Evolutionary conservation across 306 rosid species (phyloP).

Genomic region (Rosa lucieae): DNA sequence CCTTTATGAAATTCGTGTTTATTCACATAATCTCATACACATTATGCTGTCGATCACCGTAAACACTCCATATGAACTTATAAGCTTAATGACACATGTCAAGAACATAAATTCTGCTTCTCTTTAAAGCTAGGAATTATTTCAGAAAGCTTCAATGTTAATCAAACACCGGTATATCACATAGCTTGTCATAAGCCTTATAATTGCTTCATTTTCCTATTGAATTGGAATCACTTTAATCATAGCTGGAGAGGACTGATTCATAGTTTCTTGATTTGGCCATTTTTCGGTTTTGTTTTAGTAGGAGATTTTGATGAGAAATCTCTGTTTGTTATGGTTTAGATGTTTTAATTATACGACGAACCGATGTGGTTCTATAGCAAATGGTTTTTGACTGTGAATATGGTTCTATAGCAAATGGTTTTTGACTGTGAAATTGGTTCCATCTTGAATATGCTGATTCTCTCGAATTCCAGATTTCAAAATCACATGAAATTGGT

Average conservation of each 20-base stretch:
- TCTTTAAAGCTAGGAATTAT: slow-evolving; percentile 10
- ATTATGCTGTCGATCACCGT: neutral
- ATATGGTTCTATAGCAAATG: neutral
- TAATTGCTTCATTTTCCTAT: slow-evolving; percentile 67
- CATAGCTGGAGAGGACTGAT: slow-evolving; percentile 18
- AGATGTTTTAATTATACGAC: neutral
- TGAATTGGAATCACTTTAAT: slow-evolving; percentile 75
- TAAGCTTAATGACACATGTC: neutral
- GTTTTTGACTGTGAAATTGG: neutral
- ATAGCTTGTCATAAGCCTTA: slow-evolving; percentile 58
- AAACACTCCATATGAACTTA: neutral
- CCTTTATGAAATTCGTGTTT: neutral
- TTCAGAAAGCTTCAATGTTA: slow-evolving; percentile 61
- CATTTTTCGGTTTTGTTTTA: neutral
- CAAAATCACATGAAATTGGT: neutral
- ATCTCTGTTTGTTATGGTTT: neutral
- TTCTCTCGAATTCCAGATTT: neutral
- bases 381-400: neutral
- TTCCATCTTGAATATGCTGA: neutral
- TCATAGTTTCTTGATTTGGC: neutral
- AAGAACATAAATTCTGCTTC: neutral
- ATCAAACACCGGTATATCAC: slow-evolving; percentile 75
- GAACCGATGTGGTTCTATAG: neutral
- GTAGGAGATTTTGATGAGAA: neutral
- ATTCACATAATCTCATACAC: neutral